Conservation (phyloP, 2,329 filamentous ascomycete genomes). For the Teratosphaeria epicoccoides region DNA sequence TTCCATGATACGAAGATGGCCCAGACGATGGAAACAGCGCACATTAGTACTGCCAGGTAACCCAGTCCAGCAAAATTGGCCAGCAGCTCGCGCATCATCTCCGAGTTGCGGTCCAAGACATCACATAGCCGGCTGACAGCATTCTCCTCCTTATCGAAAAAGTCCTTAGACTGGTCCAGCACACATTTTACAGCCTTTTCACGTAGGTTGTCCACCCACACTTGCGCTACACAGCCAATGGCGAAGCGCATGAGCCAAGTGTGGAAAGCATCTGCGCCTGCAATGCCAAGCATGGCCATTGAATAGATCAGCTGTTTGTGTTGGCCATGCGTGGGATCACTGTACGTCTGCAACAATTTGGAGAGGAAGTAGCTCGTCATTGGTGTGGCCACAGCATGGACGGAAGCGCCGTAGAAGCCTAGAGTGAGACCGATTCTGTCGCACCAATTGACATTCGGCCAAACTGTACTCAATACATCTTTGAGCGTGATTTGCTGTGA, state of each 20-base stretch:
- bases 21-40: constrained; percentile 61
- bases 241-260: constrained; percentile 59
- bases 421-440: constrained; percentile 47
- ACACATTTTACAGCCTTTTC: constrained; percentile 57
- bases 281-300: constrained; percentile 56
- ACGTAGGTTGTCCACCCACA: constrained; percentile 67
- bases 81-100: constrained; percentile 77
- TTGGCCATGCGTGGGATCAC: constrained; percentile 40
- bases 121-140: constrained; percentile 54
- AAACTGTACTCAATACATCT: constrained; percentile 44
- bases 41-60: constrained; percentile 57
- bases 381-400: constrained; percentile 59
- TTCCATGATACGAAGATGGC: constrained; percentile 66
- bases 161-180: constrained; percentile 63
- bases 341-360: constrained; percentile 61
- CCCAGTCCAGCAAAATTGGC: constrained; percentile 65
- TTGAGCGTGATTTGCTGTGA: constrained; percentile 4
- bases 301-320: constrained; percentile 55
- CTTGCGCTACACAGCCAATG: constrained; percentile 60
- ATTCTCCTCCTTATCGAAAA: constrained; percentile 65
- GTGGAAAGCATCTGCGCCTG: constrained; percentile 53
- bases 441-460: constrained; percentile 48
- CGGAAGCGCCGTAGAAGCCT: constrained; percentile 50
- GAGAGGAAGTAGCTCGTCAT: constrained; percentile 68
- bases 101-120: constrained; percentile 67